Evolutionary conservation across 306 rosid species (phyloP).

Genomic region (Crotalaria pallida): DNA sequence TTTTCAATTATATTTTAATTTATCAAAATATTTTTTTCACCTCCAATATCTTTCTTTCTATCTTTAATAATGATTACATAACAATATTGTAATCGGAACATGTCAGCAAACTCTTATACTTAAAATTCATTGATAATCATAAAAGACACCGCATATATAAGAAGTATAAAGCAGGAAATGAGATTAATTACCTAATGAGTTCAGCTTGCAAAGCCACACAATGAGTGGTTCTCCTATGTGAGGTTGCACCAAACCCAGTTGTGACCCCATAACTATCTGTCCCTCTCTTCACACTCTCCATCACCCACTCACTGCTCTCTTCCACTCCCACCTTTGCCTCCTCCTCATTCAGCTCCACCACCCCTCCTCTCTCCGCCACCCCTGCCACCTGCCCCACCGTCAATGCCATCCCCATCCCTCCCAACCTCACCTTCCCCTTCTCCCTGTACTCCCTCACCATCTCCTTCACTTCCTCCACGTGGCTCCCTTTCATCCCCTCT

Average conservation of each 20-base stretch:
- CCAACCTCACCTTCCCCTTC: slow-evolving; percentile 38
- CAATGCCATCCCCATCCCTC: slow-evolving; percentile 40
- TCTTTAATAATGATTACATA: too few relatives aligned
- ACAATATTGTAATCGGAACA: too few relatives aligned
- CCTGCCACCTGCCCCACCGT: slow-evolving; percentile 56
- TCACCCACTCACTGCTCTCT: slow-evolving; percentile 69
- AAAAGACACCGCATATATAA: too few relatives aligned
- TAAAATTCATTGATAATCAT: too few relatives aligned
- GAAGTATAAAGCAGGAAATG: too few relatives aligned
- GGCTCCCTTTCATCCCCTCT: slow-evolving; percentile 42
- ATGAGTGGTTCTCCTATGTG: slow-evolving; percentile 50
- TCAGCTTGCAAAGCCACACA: slow-evolving; percentile 57
- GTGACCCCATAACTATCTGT: slow-evolving; percentile 60
- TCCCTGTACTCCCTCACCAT: slow-evolving; percentile 47
- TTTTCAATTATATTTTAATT: too few relatives aligned
- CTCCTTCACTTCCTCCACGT: slow-evolving; percentile 48
- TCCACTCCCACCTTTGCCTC: slow-evolving; percentile 39
- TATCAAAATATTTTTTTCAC: too few relatives aligned
- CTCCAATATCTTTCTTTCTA: too few relatives aligned
- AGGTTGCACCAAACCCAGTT: slow-evolving; percentile 62
- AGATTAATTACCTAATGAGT: slow-evolving; percentile 35
- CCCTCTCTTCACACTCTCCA: slow-evolving; percentile 50
- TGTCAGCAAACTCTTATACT: too few relatives aligned
- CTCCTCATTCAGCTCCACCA: slow-evolving; percentile 38
- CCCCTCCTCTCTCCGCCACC: slow-evolving; percentile 35